phyloP scores from a whole-genome alignment of 306 rosid genomes.

The Corylus americana region DNA sequence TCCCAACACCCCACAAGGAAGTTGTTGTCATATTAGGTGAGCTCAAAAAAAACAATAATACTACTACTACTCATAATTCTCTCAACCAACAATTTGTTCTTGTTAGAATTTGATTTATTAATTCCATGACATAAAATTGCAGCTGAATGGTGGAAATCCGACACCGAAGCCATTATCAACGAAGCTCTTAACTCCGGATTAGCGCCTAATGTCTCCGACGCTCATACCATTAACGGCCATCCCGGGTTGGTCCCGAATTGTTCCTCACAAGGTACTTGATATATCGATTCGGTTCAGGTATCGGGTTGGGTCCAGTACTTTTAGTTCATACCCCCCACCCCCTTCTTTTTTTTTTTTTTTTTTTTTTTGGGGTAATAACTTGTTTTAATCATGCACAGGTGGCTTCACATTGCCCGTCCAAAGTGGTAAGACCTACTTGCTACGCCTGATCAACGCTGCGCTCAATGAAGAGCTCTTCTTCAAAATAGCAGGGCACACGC shows the following conservation, averaged over 20 bases:
- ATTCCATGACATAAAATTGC: slow-evolving; percentile 11
- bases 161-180: slow-evolving; percentile 78
- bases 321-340: too few relatives aligned
- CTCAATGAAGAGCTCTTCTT: slow-evolving; percentile 96
- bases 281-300: too few relatives aligned
- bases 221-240: slow-evolving; percentile 88
- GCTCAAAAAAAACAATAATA: background rate
- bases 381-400: slow-evolving; percentile 32
- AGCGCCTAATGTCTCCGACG: slow-evolving; percentile 91
- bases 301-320: too few relatives aligned
- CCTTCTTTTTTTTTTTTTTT: too few relatives aligned
- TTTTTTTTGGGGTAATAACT: background rate
- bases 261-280: slow-evolving; percentile 51
- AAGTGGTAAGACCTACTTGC: slow-evolving; percentile 58
- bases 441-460: slow-evolving; percentile 91
- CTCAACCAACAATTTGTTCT: too few relatives aligned
- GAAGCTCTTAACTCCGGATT: slow-evolving; percentile 75
- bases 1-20: slow-evolving; percentile 79
- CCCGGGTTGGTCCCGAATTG: slow-evolving; percentile 67
- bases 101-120: background rate
- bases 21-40: slow-evolving; percentile 69
- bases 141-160: slow-evolving; percentile 99
- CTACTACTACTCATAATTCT: too few relatives aligned
- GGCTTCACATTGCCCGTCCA: slow-evolving; percentile 61
- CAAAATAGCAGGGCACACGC: slow-evolving; percentile 82